phyloP scores from a whole-genome alignment of 345 rosid species.

The Hypericum perforatum region DNA sequence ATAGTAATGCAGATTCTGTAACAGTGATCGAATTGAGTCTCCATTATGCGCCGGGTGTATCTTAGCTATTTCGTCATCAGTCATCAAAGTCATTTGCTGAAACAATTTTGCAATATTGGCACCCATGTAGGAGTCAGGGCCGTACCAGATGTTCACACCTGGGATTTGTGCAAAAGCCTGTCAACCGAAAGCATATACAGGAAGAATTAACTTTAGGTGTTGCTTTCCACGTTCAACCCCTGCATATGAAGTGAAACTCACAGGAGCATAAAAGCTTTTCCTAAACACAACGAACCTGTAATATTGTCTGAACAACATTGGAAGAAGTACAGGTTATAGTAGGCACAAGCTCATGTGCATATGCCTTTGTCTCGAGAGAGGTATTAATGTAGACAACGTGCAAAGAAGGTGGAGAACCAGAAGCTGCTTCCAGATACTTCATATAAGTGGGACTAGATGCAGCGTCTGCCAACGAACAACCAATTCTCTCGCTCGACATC shows the following conservation, averaged over 20 bases:
- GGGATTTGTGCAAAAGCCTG: slow-evolving; percentile 88
- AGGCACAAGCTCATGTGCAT: slow-evolving; percentile 90
- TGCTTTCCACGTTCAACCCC: neutral
- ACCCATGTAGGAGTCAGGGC: slow-evolving; percentile 99
- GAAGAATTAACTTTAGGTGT: neutral
- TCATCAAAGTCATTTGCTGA: slow-evolving; percentile 77
- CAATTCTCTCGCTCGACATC: slow-evolving; percentile 80
- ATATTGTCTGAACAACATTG: slow-evolving; percentile 82
- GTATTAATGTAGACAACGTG: slow-evolving; percentile 93
- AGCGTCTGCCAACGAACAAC: slow-evolving; percentile 98
- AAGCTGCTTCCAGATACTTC: slow-evolving; percentile 69
- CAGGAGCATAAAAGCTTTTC: neutral
- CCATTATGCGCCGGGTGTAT: slow-evolving; percentile 62
- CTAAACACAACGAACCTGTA: slow-evolving; percentile 51
- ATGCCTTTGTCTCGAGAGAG: slow-evolving; percentile 91
- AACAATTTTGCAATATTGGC: slow-evolving; percentile 80
- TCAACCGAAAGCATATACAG: slow-evolving; percentile 1
- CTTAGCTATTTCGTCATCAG: slow-evolving; percentile 76
- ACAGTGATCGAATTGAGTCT: slow-evolving; percentile 54
- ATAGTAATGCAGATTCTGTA: slow-evolving; percentile 61
- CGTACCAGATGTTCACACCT: slow-evolving; percentile 69
- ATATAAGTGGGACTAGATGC: slow-evolving; percentile 79
- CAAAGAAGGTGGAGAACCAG: slow-evolving; percentile 50
- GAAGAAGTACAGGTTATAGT: slow-evolving; percentile 97
- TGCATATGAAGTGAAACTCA: neutral